phyloP scores from a whole-genome alignment of 768 basidiomycete genomes.

The Mrakia blollopis region DNA sequence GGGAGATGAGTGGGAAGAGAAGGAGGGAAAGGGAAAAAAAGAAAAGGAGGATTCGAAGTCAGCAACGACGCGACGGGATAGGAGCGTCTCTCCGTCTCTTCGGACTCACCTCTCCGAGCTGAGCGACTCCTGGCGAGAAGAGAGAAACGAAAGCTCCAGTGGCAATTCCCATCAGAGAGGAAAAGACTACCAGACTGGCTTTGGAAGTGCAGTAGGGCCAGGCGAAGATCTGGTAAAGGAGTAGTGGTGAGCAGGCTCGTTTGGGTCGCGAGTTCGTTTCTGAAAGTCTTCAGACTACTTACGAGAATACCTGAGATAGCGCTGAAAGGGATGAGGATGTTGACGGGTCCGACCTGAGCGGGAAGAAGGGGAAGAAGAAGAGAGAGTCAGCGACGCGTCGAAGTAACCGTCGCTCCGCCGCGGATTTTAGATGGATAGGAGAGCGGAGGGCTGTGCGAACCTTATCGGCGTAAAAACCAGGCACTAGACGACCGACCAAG shows the following conservation, averaged over 20 bases:
- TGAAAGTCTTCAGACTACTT: neutral
- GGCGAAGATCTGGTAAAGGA: slow-evolving; percentile 23
- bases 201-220: slow-evolving; percentile 20
- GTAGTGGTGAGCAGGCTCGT: neutral
- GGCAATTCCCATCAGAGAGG: slow-evolving; percentile 13
- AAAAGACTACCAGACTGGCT: slow-evolving; percentile 15
- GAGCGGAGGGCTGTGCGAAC: neutral
- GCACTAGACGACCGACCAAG: slow-evolving; percentile 25
- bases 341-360: slow-evolving; percentile 20
- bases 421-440: too few species aligned
- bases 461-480: slow-evolving; percentile 22
- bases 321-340: slow-evolving; percentile 27
- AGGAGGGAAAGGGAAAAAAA: neutral
- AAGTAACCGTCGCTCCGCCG: too few species aligned
- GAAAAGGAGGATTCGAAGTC: neutral
- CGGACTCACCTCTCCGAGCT: slow-evolving; percentile 28
- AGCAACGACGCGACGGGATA: neutral
- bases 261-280: neutral
- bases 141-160: slow-evolving; percentile 30
- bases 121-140: slow-evolving; percentile 29
- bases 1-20: too few species aligned
- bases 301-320: slow-evolving; percentile 25
- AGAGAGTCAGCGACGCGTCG: neutral
- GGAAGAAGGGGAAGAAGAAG: neutral
- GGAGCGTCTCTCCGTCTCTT: neutral